Base-by-base conservation (phyloP, 1,139 yeast species). In the Yamadazyma sp. region DNA sequence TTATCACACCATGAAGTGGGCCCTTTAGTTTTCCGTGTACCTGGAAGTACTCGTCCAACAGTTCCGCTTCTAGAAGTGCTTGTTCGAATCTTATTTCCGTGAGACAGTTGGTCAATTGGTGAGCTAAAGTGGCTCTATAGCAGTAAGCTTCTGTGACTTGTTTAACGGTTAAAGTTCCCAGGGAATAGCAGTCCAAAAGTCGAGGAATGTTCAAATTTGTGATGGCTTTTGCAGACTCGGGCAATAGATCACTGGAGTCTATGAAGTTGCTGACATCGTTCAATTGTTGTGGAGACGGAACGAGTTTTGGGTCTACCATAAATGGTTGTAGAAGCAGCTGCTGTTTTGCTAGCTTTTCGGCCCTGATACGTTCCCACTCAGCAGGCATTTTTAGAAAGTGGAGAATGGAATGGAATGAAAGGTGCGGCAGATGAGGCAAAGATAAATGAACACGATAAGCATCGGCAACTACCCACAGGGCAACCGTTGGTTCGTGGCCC, bases 1-100 rank as follows among this genome's bases (percentile, higher is more conserved):
- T 62, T n/a, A 90, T 89, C 24, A 85, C 62, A 13, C 94, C 94
- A 52, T 85, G 92, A 40, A 85, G 64, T 6, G 88, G 87, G 27
- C 94, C 94, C 35, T 78, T 60, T 0, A 82, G 61, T 50, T 76
- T 73, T 11, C 87, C 86, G 36, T 69, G 57, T 37, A 65, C 59
- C 31, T 62, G 63, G 38, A 65, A 66, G 48, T 76, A 69, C n/a
- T 51, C 57, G 40, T 64, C 70, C 43, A 62, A 52, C 20, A 38
- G 51, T 43, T 58, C 40, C 4, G 69, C 68, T 37, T 62, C 55
- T 33, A 55, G 42, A 37, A 64, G 51, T 2, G 67, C 70, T 41
- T 62, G 64, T n/a, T 56, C 55, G 26, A 56, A 49, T 39, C 62
- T 56, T 20, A 63, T 42, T 21, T 62, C 64, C 42, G 56, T 43